phyloP scores from a whole-genome alignment of 1,139 yeast species.

The Kodamaea fungicola region DNA sequence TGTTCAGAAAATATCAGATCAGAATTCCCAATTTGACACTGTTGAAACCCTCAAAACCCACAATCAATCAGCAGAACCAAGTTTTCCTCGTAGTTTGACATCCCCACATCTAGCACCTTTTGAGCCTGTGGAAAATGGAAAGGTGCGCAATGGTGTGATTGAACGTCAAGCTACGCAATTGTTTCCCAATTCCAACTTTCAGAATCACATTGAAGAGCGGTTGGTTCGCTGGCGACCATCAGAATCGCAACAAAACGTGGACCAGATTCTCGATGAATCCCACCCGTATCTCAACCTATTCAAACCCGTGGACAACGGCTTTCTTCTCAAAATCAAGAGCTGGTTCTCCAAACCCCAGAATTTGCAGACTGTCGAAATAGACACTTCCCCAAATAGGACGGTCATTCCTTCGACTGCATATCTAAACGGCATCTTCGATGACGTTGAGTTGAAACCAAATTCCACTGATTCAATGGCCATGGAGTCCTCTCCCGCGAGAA shows the following conservation, averaged over 20 bases:
- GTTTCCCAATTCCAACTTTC: constrained; percentile 19
- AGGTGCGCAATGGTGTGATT: constrained; percentile 6
- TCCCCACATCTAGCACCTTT: constrained; percentile 12
- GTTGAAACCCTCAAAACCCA: too few relatives aligned
- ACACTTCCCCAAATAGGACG: background rate
- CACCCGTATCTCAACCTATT: constrained; percentile 36
- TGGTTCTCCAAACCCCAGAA: constrained; percentile 4
- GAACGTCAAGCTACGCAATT: constrained; percentile 11
- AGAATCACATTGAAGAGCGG: constrained; percentile 48
- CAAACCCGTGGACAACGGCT: background rate
- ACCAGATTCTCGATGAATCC: constrained; percentile 29
- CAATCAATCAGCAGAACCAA: constrained; percentile 7
- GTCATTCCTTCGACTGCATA: constrained; percentile 6
- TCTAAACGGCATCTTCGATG: constrained; percentile 1
- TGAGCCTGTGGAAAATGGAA: background rate
- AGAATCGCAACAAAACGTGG: constrained; percentile 39
- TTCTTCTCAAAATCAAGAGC: constrained; percentile 1
- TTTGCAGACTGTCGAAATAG: background rate
- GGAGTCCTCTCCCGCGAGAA: constrained; percentile 1
- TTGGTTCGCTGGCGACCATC: constrained; percentile 52
- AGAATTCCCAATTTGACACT: too few relatives aligned
- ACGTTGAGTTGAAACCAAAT: constrained; percentile 7
- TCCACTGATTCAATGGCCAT: constrained; percentile 8
- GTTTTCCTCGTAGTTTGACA: constrained; percentile 4
- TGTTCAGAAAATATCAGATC: too few relatives aligned